A percentile compares a stretch with the other conserved stretches of the same genome.
These are phyloP conservation scores for Gossypium aridum DNA, from an alignment of 441 rosid genomes.

Conservation along the genomic window DNA sequence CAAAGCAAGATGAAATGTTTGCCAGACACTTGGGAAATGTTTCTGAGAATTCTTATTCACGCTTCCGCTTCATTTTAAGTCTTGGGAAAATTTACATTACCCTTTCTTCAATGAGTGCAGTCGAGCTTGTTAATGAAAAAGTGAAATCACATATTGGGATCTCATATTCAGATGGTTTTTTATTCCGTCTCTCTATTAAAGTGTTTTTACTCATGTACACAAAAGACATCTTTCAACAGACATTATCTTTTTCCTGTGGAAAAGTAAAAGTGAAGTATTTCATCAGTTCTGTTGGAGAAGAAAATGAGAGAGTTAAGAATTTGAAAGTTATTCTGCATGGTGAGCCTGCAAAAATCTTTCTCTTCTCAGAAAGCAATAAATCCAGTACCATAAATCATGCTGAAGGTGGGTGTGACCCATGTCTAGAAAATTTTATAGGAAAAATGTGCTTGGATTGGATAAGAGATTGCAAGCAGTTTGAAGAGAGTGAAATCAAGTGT, in stretches of 20 bases:
- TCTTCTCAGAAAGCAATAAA: constrained; percentile 29
- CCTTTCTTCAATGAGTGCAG: constrained; percentile 30
- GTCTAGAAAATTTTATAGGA: constrained; percentile 40
- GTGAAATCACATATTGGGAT: constrained; percentile 31
- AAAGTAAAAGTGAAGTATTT: constrained; percentile 43
- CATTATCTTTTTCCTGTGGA: constrained; percentile 55
- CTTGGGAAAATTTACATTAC: constrained; percentile 48
- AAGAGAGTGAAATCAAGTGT: constrained; percentile 38
- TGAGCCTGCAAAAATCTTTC: constrained; percentile 51
- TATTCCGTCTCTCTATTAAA: constrained; percentile 50
- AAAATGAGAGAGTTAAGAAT: constrained; percentile 30
- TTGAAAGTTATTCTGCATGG: constrained; percentile 40
- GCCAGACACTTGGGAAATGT: constrained; percentile 24
- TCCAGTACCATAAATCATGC: constrained; percentile 21
- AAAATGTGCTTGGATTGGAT: constrained; percentile 73
- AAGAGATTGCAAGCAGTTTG: constrained; percentile 32
- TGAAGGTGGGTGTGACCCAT: constrained; percentile 29
- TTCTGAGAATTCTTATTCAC: constrained; percentile 28
- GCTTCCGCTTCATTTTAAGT: constrained; percentile 34
- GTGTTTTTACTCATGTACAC: constrained; percentile 38
- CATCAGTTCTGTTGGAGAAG: constrained; percentile 27
- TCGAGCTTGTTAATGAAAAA: constrained; percentile 27
- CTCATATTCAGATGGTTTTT: constrained; percentile 34
- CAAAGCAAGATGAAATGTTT: constrained; percentile 27
- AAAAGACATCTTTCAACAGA: constrained; percentile 41